phyloP scores from a whole-genome alignment of 2,329 filamentous ascomycete genomes.

The Emergomyces pasteurianus region DNA sequence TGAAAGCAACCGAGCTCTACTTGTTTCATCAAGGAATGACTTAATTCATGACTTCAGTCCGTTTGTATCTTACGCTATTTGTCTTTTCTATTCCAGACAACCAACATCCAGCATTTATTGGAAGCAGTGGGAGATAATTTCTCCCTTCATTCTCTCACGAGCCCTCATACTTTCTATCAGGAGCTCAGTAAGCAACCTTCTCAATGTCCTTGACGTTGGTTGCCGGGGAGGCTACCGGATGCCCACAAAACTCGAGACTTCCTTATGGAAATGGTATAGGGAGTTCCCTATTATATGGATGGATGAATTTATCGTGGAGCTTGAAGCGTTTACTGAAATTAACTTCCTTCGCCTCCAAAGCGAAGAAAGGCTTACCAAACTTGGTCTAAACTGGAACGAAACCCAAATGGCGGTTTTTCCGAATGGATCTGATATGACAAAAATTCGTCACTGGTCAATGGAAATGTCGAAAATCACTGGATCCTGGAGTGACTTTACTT shows the following conservation, averaged over 20 bases:
- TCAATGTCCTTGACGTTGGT: background rate
- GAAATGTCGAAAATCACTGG: background rate
- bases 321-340: background rate
- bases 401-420: background rate
- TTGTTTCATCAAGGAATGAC: background rate
- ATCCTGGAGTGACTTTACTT: background rate
- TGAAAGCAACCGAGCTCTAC: background rate
- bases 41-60: background rate
- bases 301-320: background rate
- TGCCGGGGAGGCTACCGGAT: background rate
- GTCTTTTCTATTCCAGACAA: background rate
- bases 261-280: background rate
- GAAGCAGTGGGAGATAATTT: background rate
- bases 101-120: background rate
- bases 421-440: background rate
- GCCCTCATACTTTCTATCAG: background rate
- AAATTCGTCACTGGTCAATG: background rate
- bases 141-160: background rate
- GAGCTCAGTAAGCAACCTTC: background rate
- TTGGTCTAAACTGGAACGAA: background rate
- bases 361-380: slow-evolving; percentile 38
- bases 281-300: background rate
- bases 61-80: background rate
- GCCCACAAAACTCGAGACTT: background rate
- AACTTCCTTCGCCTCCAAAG: background rate